Percentiles rank a stretch among this genome's conserved stretches.
These are phyloP conservation scores for Catharanthus roseus DNA, from an alignment of 257 asterid species.

Conservation along the genomic window DNA sequence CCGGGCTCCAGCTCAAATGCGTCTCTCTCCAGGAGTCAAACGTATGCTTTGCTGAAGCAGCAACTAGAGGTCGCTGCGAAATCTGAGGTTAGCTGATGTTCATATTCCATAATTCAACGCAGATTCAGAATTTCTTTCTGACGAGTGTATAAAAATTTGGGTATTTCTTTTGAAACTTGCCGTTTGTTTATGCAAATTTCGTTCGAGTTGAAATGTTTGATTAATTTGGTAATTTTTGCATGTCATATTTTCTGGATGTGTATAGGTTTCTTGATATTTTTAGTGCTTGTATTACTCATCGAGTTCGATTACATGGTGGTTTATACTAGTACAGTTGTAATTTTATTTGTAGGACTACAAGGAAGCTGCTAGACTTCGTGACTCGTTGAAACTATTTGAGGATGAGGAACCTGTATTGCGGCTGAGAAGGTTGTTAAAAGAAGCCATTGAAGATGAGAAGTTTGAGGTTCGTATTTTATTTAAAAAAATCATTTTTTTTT, in stretches of 20 bases:
- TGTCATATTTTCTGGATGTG: neutral
- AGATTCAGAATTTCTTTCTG: neutral
- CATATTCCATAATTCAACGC: neutral
- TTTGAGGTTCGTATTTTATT: slow-evolving; percentile 48
- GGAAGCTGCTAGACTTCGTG: slow-evolving; percentile 85
- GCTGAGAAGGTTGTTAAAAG: slow-evolving; percentile 57
- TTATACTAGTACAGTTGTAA: slow-evolving; percentile 3
- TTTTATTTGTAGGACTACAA: slow-evolving; percentile 47
- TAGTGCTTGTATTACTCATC: neutral
- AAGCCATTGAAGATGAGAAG: slow-evolving; percentile 69
- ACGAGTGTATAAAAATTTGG: neutral
- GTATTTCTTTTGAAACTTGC: neutral
- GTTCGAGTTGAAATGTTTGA: neutral
- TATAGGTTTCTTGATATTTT: neutral
- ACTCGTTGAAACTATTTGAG: slow-evolving; percentile 63
- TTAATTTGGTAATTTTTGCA: neutral
- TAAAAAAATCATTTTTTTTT: neutral
- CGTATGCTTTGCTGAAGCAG: slow-evolving; percentile 71
- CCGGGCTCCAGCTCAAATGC: slow-evolving; percentile 35
- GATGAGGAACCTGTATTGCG: slow-evolving; percentile 79
- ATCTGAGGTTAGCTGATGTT: slow-evolving; percentile 48
- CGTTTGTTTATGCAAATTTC: too few relatives aligned
- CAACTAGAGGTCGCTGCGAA: slow-evolving; percentile 80
- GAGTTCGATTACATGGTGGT: neutral
- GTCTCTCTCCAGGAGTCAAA: slow-evolving; percentile 49